phyloP scores from a whole-genome alignment of 2,329 filamentous ascomycete species.

The Nemania serpens region DNA sequence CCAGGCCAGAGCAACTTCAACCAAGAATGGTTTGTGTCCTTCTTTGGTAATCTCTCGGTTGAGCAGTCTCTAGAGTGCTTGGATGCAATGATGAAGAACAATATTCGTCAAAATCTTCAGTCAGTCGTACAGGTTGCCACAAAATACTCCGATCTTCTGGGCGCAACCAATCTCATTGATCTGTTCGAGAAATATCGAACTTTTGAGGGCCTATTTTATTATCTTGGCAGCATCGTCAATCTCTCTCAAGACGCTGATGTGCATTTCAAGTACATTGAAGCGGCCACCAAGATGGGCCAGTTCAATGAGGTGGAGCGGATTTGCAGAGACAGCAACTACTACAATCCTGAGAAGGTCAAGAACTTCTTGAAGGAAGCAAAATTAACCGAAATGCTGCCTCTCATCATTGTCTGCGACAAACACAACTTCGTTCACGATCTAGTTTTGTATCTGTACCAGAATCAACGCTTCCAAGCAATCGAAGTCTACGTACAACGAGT shows the following conservation, averaged over 20 bases:
- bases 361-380: slow-evolving; percentile 98
- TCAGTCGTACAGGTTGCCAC: slow-evolving; percentile 94
- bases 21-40: slow-evolving; percentile 87
- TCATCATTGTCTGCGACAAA: slow-evolving; percentile 99
- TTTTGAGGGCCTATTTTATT: slow-evolving; percentile 95
- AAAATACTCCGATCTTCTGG: slow-evolving; percentile 95
- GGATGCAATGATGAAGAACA: slow-evolving; percentile 93
- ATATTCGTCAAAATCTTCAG: slow-evolving; percentile 96
- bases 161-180: slow-evolving; percentile 84
- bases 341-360: slow-evolving; percentile 95
- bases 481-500: slow-evolving; percentile 98
- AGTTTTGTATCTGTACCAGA: slow-evolving; percentile 96
- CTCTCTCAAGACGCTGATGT: slow-evolving; percentile 94
- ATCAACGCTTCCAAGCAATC: slow-evolving; percentile 98
- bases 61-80: slow-evolving; percentile 94
- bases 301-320: slow-evolving; percentile 96
- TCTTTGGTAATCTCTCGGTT: slow-evolving; percentile 92
- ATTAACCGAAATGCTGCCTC: slow-evolving; percentile 86
- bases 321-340: slow-evolving; percentile 88
- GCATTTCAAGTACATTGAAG: slow-evolving; percentile 99
- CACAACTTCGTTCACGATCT: slow-evolving; percentile 98
- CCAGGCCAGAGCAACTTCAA: slow-evolving; percentile 82
- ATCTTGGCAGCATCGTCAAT: slow-evolving; percentile 97
- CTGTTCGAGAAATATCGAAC: slow-evolving; percentile 98
- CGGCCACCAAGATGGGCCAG: slow-evolving; percentile 90